Conservation (phyloP, 1,284 basidiomycete genomes). For the Fomitopsis schrenkii region DNA sequence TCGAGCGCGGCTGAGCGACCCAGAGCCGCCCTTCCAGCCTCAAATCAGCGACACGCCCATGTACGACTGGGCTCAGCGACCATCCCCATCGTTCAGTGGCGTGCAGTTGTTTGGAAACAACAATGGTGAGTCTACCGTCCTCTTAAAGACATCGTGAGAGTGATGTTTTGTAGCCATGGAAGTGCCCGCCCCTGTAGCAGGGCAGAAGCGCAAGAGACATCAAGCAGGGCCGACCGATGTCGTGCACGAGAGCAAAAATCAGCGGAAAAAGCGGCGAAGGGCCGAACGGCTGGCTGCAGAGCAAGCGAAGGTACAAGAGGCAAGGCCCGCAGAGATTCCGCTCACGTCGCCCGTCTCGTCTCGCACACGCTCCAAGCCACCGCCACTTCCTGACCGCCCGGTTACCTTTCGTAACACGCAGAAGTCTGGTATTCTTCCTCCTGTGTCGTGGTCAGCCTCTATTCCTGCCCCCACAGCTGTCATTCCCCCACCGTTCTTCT, state of each 20-base stretch:
- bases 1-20: background rate
- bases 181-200: background rate
- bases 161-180: background rate
- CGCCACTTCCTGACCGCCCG: background rate
- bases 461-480: background rate
- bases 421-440: background rate
- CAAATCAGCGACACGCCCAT: background rate
- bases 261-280: slow-evolving; percentile 19
- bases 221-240: slow-evolving; percentile 1
- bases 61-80: background rate
- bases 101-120: background rate
- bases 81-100: background rate
- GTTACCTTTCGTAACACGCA: background rate
- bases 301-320: background rate
- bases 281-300: slow-evolving; percentile 7
- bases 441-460: slow-evolving; percentile 1
- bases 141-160: background rate
- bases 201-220: slow-evolving; percentile 19
- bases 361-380: background rate
- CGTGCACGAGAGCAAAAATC: slow-evolving; percentile 9
- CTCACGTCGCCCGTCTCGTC: background rate
- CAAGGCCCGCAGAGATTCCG: background rate
- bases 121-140: background rate
- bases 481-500: background rate
- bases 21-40: slow-evolving; percentile 1